Conservation (phyloP, 345 rosid species). For the Gossypium raimondii region DNA sequence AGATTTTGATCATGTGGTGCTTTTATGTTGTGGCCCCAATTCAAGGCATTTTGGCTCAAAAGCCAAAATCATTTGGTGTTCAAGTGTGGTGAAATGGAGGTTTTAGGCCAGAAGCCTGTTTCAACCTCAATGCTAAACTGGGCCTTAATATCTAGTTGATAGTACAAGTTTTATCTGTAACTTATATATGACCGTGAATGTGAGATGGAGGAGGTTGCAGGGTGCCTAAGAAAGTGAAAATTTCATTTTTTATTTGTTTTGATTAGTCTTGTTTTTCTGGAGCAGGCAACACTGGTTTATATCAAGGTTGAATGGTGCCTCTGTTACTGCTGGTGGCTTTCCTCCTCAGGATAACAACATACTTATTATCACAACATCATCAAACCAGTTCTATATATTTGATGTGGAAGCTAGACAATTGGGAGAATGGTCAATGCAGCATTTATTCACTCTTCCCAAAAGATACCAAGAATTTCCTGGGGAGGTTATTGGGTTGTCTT, state of each 20-base stretch:
- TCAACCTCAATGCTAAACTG: background rate
- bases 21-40: background rate
- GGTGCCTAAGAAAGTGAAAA: background rate
- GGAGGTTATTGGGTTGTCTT: constrained; percentile 87
- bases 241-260: background rate
- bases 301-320: constrained; percentile 85
- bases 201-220: background rate
- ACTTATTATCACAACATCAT: constrained; percentile 71
- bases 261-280: constrained; percentile 6
- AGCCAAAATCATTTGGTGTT: background rate
- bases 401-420: constrained; percentile 87
- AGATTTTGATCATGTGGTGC: background rate
- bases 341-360: constrained; percentile 66
- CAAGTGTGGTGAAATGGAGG: background rate
- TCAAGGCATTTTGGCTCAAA: background rate
- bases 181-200: background rate
- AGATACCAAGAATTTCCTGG: constrained; percentile 96
- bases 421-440: constrained; percentile 80
- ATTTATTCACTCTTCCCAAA: constrained; percentile 56
- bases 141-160: background rate
- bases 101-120: background rate
- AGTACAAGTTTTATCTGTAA: background rate
- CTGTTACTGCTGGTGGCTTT: constrained; percentile 88
- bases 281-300: constrained; percentile 97
- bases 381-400: constrained; percentile 79